Evolutionary conservation across 306 rosid genomes (phyloP), one percentile per base, ranked within the genome.

Genomic region (Trifolium dubium): DNA sequence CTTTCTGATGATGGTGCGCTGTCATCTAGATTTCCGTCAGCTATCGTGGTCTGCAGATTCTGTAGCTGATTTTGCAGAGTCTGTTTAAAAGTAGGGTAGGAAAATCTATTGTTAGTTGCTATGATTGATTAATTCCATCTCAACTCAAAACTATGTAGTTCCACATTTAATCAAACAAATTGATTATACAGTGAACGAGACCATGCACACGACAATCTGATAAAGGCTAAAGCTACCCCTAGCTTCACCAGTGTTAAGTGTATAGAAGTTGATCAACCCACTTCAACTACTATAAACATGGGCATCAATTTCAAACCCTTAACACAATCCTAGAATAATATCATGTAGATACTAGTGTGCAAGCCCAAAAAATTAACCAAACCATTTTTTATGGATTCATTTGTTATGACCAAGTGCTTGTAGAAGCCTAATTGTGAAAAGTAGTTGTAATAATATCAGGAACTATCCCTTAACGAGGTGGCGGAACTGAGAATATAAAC

Each of bases 11-110:
- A 46, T 14, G 88, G 47, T 47, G 78, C 5, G 32, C 85, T 54
- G 2, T 68, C 73, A 51, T 76, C 81, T 15, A 31, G 69, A 75
- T 74, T 77, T 77, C 66, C 82, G 18, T 80, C 80, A 2, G 65
- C 76, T 60, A 71, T 77, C 13, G 75, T 80, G 55, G 74, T 83
- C 82, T 82, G 88, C 60, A 94, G 82, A 73, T 61, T 84, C 78
- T 76, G 86, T 55, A 87, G 83, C 76, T 92, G 92, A 68, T 82
- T 83, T 82, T 90, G 89, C 75, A 89, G 81, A 58, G 69, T 70
- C 99, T 89, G 86, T 76, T 32, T 3, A 19, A 15, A 64, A 46
- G 61, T 8, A 5, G 3, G 34, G 3, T 0, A 17, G 14, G 3
- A 9, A 51, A 3, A 11, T 44, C 15, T 37, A 13, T 29, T 10